Conservation (phyloP, 78 protist species). For the Cavenderia fasciculata region DNA sequence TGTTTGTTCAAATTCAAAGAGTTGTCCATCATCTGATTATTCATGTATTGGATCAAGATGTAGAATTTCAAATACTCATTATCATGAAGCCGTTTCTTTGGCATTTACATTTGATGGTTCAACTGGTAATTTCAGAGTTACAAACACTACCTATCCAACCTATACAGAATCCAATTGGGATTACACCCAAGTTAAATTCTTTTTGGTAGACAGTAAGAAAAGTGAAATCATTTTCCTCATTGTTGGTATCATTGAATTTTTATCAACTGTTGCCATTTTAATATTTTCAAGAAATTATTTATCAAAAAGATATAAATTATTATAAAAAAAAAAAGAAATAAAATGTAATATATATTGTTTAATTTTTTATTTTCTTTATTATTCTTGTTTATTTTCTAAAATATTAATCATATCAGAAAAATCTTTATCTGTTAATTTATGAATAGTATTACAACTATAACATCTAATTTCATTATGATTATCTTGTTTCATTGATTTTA, state of each 20-base stretch:
- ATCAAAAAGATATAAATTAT: constrained; percentile 67
- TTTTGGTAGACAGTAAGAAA: not conserved
- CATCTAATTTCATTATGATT: constrained; percentile 45
- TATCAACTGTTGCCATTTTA: constrained; percentile 6
- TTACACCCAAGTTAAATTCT: not conserved
- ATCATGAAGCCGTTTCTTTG: constrained; percentile 38
- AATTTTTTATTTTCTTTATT: not conserved
- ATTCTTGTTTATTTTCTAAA: constrained; percentile 1
- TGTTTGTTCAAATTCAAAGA: no score
- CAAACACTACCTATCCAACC: constrained; percentile 25
- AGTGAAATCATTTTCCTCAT: constrained; percentile 34
- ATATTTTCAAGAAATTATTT: constrained; percentile 17
- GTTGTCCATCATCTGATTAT: not conserved
- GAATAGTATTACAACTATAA: constrained; percentile 35
- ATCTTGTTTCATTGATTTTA: constrained; percentile 17
- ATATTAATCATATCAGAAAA: constrained; percentile 41
- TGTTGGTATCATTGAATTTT: constrained; percentile 28
- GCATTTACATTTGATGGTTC: constrained; percentile 13
- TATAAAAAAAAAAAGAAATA: constrained; percentile 16
- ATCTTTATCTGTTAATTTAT: constrained; percentile 8
- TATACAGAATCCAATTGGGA: constrained; percentile 58
- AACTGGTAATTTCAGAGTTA: not conserved
- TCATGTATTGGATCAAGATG: not conserved
- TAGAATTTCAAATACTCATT: constrained; percentile 21
- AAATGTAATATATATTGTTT: not conserved